Conservation (phyloP, 1,139 yeast species). For the Meyerozyma athensensis region DNA sequence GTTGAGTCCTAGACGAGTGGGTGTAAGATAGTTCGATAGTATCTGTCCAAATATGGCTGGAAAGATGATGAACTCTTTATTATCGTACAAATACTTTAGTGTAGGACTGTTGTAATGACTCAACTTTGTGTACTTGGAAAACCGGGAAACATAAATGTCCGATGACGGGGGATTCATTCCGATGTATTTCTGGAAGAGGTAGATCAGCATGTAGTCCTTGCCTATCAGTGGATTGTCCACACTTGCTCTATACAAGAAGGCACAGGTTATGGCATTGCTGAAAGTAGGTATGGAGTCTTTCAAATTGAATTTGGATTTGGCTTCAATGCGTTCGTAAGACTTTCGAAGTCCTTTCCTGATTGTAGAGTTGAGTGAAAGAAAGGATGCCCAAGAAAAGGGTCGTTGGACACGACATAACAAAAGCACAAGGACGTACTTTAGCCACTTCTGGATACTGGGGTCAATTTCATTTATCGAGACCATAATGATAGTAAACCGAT, state of each 20-base stretch:
- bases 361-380: not conserved
- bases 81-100: constrained; percentile 21
- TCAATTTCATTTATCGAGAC: not conserved
- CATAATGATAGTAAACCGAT: not conserved
- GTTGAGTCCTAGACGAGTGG: constrained; percentile 34
- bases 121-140: constrained; percentile 25
- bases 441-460: not conserved
- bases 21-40: constrained; percentile 40
- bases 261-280: constrained; percentile 23
- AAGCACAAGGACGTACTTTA: not conserved
- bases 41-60: constrained; percentile 39
- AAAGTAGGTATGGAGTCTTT: constrained; percentile 8
- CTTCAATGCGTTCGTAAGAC: not conserved
- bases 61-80: constrained; percentile 31
- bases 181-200: constrained; percentile 28
- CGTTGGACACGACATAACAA: not conserved
- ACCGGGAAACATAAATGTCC: constrained; percentile 23
- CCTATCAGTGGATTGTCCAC: constrained; percentile 27
- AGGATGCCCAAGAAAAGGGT: constrained; percentile 1
- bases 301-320: not conserved
- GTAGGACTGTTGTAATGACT: constrained; percentile 17
- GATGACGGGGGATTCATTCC: constrained; percentile 33
- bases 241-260: constrained; percentile 29
- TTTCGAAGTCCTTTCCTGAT: not conserved
- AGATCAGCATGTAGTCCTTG: constrained; percentile 37